Percentiles rank a stretch among this genome's conserved stretches.
These are phyloP conservation scores for Gautieria morchelliformis DNA, from an alignment of 768 basidiomycete genomes.

Conservation along the genomic window DNA sequence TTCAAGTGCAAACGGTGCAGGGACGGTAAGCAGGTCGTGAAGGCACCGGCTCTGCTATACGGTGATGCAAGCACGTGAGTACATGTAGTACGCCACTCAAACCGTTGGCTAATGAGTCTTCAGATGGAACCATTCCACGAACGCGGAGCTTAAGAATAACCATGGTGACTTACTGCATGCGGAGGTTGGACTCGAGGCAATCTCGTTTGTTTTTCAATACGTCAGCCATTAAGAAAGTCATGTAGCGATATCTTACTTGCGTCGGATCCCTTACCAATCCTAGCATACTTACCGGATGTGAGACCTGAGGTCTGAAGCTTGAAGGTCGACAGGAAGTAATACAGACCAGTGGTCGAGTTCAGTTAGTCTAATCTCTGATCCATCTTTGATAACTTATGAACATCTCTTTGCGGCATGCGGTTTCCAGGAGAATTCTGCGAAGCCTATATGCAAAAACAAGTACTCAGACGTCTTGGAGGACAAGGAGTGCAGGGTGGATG, in stretches of 20 bases:
- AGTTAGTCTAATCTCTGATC: constrained; percentile 39
- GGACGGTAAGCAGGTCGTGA: constrained; percentile 74
- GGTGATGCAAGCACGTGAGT: constrained; percentile 97
- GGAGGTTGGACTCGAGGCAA: constrained; percentile 72
- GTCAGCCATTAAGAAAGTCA: constrained; percentile 58
- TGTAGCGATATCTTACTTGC: not conserved
- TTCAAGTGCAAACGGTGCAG: constrained; percentile 94
- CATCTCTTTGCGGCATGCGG: constrained; percentile 64
- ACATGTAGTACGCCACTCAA: not conserved
- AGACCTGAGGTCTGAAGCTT: too few relatives aligned
- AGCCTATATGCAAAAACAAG: constrained; percentile 51
- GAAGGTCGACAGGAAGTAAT: too few relatives aligned
- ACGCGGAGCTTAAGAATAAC: constrained; percentile 76
- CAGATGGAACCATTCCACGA: constrained; percentile 98
- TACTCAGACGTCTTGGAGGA: constrained; percentile 21
- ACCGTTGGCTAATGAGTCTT: constrained; percentile 1
- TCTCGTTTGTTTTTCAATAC: constrained; percentile 96
- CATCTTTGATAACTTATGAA: constrained; percentile 53
- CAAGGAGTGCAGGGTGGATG: constrained; percentile 8
- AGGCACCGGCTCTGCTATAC: constrained; percentile 80
- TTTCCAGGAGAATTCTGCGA: constrained; percentile 39
- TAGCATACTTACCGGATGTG: too few relatives aligned
- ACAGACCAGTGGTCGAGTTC: too few relatives aligned
- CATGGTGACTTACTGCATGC: constrained; percentile 93
- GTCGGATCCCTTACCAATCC: too few relatives aligned